Conservation (phyloP, 495 filamentous ascomycete genomes). For the Neurospora sp. region DNA sequence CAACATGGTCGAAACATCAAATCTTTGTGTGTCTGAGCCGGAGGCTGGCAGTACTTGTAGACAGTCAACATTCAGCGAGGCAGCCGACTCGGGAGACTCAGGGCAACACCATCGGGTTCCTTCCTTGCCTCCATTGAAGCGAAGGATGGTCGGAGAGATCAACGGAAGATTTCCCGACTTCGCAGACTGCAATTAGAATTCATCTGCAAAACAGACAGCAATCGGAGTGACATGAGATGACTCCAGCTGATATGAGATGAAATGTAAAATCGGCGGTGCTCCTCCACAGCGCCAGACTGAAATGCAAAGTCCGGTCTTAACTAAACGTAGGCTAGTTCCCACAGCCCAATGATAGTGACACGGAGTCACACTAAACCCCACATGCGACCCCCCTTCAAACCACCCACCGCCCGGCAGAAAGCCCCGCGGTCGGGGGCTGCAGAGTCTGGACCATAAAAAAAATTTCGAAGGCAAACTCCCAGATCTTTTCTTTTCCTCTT, state of each 20-base stretch:
- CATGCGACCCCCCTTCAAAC: conserved; percentile 1
- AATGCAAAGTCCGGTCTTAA: not conserved
- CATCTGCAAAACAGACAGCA: not conserved
- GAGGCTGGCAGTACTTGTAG: not conserved
- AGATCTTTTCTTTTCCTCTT: conserved; percentile 18
- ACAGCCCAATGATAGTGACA: not conserved
- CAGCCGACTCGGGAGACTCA: not conserved
- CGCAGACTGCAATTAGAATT: not conserved
- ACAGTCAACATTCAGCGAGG: not conserved
- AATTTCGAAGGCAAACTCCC: conserved; percentile 9
- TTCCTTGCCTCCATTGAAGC: not conserved
- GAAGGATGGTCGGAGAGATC: not conserved
- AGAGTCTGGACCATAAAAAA: conserved; percentile 15
- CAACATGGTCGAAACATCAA: not conserved
- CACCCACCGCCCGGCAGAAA: conserved; percentile 14
- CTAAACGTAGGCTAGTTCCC: not conserved
- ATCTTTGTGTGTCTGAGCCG: not conserved
- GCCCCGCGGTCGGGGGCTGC: conserved; percentile 13
- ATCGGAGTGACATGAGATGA: not conserved
- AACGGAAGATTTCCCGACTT: not conserved
- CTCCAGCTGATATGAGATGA: not conserved
- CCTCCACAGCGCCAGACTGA: not conserved
- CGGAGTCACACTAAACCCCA: not conserved
- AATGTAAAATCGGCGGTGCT: not conserved
- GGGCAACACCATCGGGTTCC: not conserved